phyloP scores from a whole-genome alignment of 139 green algal species.

The Chlorella sp. region DNA sequence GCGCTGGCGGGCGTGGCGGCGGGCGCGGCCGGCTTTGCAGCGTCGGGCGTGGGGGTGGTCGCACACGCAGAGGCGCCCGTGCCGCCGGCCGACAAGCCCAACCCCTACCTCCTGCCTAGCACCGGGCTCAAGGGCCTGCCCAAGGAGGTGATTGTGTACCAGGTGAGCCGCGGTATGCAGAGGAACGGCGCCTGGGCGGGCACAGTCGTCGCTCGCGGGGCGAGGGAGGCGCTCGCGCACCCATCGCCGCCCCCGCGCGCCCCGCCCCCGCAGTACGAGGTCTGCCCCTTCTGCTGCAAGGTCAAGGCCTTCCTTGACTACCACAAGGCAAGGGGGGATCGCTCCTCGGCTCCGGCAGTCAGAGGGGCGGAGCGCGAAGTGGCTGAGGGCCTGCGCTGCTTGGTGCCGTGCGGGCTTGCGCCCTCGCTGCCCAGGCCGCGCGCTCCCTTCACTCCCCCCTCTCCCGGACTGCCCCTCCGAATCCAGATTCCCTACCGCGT shows the following conservation, averaged over 20 bases:
- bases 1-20: constrained; percentile 6
- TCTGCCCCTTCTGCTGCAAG: constrained; percentile 99
- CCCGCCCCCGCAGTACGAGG: too few relatives aligned
- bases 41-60: neutral
- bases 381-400: neutral
- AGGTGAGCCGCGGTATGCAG: too few relatives aligned
- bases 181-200: too few relatives aligned
- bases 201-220: too few relatives aligned
- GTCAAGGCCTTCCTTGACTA: constrained; percentile 96
- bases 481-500: constrained; percentile 86
- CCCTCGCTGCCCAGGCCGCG: neutral
- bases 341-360: too few relatives aligned
- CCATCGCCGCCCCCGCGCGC: too few relatives aligned
- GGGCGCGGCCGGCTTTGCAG: constrained; percentile 2
- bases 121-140: constrained; percentile 23
- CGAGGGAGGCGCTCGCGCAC: too few relatives aligned
- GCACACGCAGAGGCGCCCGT: constrained; percentile 17
- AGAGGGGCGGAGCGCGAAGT: neutral
- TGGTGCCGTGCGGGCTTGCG: too few relatives aligned
- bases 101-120: neutral
- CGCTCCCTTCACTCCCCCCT: neutral
- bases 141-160: constrained; percentile 71
- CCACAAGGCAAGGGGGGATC: constrained; percentile 76
- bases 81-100: constrained; percentile 5
- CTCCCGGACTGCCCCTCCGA: neutral